Evolutionary conservation across 2,329 filamentous ascomycete genomes (phyloP), one percentile per base, ranked within the genome.

Genomic region (Penicillium sp.): DNA sequence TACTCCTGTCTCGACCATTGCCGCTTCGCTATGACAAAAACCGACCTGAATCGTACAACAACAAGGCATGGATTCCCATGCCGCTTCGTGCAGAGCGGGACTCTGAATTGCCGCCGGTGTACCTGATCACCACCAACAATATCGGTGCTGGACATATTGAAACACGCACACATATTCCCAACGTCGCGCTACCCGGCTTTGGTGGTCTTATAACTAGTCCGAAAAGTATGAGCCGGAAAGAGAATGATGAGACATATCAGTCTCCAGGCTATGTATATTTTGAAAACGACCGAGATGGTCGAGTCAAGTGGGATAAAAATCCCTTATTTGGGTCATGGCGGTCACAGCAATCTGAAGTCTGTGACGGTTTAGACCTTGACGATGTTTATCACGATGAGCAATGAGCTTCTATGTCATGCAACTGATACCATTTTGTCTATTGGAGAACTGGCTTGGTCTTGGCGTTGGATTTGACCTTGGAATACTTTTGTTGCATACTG

Each of bases 221-320:
- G 3, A 42, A 41, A 44, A 48, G 45, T 8, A 41, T 48, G 11
- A 31, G 42, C 14, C 15, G 35, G 12, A 32, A n/a, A n/a, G n/a
- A 37, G 12, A 32, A 34, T 10, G 18, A 32, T 25, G 33, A 43
- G 11, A 17, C 2, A 35, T 44, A 18, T 35, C 5, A 51, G 6
- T 41, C 50, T 18, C 60, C 59, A 1, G 64, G 56, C 2, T 68
- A 68, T 51, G 62, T 68, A 3, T 64, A 60, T 38, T 68, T 68
- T 40, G 60, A 66, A 15, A 56, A 54, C 39, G 60, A 65, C 32
- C 48, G 49, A 2, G 55, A 65, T 18, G 56, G 59, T 1, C 52
- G 46, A 23, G 56, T 57, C 10, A 53, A 50, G 34, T 63, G 60
- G 56, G 47, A 50, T 10, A 43, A 47, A 11, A 67, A 64, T 38